Evolutionary conservation across 768 basidiomycete genomes (phyloP).

Genomic region (Naganishia friedmannii): DNA sequence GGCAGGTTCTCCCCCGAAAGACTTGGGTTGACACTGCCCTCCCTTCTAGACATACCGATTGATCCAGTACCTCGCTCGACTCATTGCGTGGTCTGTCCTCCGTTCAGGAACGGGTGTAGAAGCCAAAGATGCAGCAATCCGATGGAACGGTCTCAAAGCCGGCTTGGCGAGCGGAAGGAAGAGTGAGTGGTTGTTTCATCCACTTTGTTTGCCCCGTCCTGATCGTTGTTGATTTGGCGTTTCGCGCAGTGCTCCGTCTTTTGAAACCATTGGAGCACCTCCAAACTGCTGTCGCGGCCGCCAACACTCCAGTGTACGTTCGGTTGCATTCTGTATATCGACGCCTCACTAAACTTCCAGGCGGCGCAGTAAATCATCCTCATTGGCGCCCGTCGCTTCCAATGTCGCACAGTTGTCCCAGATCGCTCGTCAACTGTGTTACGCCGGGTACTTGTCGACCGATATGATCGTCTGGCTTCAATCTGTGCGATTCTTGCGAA

Average conservation of each 20-base stretch:
- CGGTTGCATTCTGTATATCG: not conserved
- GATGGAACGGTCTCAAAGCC: conserved; percentile 79
- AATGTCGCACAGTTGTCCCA: conserved; percentile 71
- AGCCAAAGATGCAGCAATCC: conserved; percentile 58
- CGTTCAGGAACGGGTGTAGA: conserved; percentile 64
- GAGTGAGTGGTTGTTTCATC: conserved; percentile 57
- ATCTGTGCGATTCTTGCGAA: conserved; percentile 43
- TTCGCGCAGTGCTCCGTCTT: conserved; percentile 71
- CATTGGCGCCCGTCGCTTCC: conserved; percentile 54
- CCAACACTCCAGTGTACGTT: conserved; percentile 50
- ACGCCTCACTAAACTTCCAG: conserved; percentile 3
- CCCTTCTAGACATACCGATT: conserved; percentile 72
- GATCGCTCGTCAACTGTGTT: conserved; percentile 77
- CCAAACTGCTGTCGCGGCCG: conserved; percentile 77
- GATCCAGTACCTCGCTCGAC: conserved; percentile 83
- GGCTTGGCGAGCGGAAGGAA: conserved; percentile 83
- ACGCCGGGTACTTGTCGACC: conserved; percentile 79
- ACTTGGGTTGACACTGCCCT: not conserved
- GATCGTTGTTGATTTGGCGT: too few species aligned
- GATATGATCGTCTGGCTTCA: conserved; percentile 84
- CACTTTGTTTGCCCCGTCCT: not conserved
- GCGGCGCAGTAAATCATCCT: conserved; percentile 47
- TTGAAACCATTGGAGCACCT: conserved; percentile 92
- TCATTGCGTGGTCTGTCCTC: conserved; percentile 78
- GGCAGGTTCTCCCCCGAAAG: not conserved